Evolutionary conservation across 106 monocot genomes (phyloP), one percentile per base, ranked within the genome.

Genomic region (Dendrobium nobile): DNA sequence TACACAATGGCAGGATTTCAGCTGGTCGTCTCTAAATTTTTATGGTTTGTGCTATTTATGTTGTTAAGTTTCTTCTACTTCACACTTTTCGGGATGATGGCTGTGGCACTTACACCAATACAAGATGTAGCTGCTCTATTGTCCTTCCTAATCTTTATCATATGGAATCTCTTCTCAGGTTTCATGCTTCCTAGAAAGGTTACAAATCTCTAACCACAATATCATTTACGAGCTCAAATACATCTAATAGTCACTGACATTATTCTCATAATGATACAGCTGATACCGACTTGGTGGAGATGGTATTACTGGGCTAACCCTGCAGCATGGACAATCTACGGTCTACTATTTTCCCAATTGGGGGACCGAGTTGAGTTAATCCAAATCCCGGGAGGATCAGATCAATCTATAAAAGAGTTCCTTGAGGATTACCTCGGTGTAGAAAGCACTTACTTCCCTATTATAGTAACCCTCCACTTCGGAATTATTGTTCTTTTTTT

Each of bases 281-380:
- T 94, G 89, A 91, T 94, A 85, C 94, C 94, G 4, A 26, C 77
- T 43, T 95, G 92, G 92, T 92, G 95, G 95, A 87, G 90, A 79
- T 94, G 94, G 94, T 86, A 82, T 55, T 94, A 94, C 74, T 94
- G 91, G 94, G 89, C 86, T 16, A 48, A 88, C 80, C 94, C 94
- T 65, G 81, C 83, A 15, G 84, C 92, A 48, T 94, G 91, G 91
- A 92, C 94, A 42, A 51, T 94, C 3, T 92, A 94, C 47, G 90
- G 92, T 67, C 48, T 87, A 37, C 84, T 94, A 84, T 78, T 90
- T 78, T 88, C 88, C 19, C 91, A 92, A 48, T 55, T 94, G 42
- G 94, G 88, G 28, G 90, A 90, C 64, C 41, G 79, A 54, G 41
- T 22, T 17, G 82, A 88, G 16, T 13, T 81, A 7, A 84, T 94